phyloP scores from a whole-genome alignment of 2,329 filamentous ascomycete genomes.

The Colletotrichum sp. region DNA sequence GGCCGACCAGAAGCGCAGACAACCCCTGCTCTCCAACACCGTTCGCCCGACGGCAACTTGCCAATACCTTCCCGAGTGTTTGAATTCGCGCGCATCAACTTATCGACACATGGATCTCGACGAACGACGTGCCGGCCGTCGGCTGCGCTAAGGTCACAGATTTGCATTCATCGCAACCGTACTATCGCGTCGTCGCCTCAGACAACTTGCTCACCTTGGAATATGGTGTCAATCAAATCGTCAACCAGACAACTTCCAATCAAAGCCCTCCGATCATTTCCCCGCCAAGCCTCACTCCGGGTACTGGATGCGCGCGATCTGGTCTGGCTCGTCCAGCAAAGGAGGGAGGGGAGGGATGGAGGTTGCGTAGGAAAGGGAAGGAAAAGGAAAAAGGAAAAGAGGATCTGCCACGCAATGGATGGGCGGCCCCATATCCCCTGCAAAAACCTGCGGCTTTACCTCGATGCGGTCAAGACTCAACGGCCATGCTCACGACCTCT shows the following conservation, averaged over 20 bases:
- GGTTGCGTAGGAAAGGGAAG: not conserved
- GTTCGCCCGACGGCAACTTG: not conserved
- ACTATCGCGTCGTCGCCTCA: not conserved
- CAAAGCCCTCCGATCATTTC: not conserved
- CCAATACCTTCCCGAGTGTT: not conserved
- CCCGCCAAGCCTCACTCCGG: not conserved
- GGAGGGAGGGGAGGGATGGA: not conserved
- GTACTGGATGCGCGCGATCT: not conserved
- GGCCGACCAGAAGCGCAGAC: not conserved
- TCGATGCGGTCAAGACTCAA: constrained; percentile 13
- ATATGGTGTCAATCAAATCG: not conserved
- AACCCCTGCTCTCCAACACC: not conserved
- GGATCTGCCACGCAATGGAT: constrained; percentile 10
- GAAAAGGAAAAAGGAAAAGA: not conserved
- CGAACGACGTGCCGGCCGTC: not conserved
- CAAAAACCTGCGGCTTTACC: constrained; percentile 9
- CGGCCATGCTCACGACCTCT: not conserved
- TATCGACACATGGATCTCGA: not conserved
- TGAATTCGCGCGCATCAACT: not conserved
- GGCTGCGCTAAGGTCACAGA: not conserved
- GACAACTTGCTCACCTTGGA: not conserved
- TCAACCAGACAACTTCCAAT: not conserved
- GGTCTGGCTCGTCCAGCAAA: not conserved
- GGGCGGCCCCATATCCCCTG: not conserved
- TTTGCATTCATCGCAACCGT: not conserved